Conservation (phyloP, 371 early-diverging fungal species). For the Mucor plumbeus region DNA sequence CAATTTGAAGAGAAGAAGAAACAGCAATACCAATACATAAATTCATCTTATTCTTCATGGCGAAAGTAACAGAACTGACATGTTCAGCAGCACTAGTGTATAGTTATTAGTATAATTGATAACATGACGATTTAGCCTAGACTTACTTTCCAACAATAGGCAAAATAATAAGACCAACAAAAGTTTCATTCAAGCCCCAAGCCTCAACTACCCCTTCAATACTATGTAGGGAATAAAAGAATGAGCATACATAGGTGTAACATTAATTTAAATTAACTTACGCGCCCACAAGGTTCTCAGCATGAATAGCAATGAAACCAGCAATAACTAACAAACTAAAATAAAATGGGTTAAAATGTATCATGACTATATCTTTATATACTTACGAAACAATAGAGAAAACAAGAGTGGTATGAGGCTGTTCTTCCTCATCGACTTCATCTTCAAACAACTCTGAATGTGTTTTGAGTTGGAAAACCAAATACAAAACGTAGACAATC, state of each 20-base stretch:
- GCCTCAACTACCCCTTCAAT: conserved; percentile 78
- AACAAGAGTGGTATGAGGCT: conserved; percentile 53
- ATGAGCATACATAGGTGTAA: background rate
- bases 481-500: conserved; percentile 69
- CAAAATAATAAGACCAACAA: conserved; percentile 88
- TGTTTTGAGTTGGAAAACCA: conserved; percentile 82
- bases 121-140: background rate
- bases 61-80: conserved; percentile 81
- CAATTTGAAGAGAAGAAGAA: conserved; percentile 89
- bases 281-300: conserved; percentile 82
- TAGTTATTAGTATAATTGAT: background rate
- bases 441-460: conserved; percentile 68
- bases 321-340: conserved; percentile 59
- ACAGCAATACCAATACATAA: conserved; percentile 84
- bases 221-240: conserved; percentile 30
- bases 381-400: conserved; percentile 45
- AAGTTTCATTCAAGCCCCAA: conserved; percentile 75
- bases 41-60: conserved; percentile 91
- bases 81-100: conserved; percentile 59
- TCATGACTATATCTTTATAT: background rate
- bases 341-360: background rate
- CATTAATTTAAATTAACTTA: conserved; percentile 22
- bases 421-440: conserved; percentile 54
- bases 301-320: conserved; percentile 73
- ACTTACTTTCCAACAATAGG: conserved; percentile 79